phyloP scores from a whole-genome alignment of 306 rosid genomes.

The Carpinus fangiana region DNA sequence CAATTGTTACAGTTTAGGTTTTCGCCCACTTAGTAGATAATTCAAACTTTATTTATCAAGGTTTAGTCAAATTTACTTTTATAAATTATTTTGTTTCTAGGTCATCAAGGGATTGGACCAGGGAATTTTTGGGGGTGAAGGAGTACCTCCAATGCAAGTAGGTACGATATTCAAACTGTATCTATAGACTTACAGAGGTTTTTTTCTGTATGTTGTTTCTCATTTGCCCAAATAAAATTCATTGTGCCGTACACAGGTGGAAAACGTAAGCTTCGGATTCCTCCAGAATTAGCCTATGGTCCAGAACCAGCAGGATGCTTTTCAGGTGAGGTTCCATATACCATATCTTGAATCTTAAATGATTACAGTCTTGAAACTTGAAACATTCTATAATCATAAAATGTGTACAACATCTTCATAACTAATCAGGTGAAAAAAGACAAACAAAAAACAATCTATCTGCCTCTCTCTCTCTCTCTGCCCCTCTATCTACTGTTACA shows the following conservation, averaged over 20 bases:
- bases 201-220: slow-evolving; percentile 8
- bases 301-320: slow-evolving; percentile 99
- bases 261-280: slow-evolving; percentile 77
- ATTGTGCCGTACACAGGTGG: slow-evolving; percentile 59
- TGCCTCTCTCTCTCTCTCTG: not conserved
- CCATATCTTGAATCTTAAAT: not conserved
- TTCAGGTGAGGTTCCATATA: slow-evolving; percentile 57
- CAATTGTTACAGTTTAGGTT: not conserved
- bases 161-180: slow-evolving; percentile 43
- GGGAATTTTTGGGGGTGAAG: slow-evolving; percentile 91
- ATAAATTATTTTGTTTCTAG: slow-evolving; percentile 31
- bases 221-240: slow-evolving; percentile 2
- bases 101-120: slow-evolving; percentile 88
- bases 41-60: slow-evolving; percentile 2
- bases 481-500: not conserved
- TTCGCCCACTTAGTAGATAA: not conserved
- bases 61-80: slow-evolving; percentile 9
- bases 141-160: slow-evolving; percentile 93
- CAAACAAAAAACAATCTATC: not conserved
- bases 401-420: not conserved
- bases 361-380: slow-evolving; percentile 19
- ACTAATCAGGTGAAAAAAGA: not conserved
- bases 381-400: not conserved
- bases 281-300: slow-evolving; percentile 90
- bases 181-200: slow-evolving; percentile 12